Conservation (phyloP, 2,329 filamentous ascomycete species). For the Fusarium papillatum region DNA sequence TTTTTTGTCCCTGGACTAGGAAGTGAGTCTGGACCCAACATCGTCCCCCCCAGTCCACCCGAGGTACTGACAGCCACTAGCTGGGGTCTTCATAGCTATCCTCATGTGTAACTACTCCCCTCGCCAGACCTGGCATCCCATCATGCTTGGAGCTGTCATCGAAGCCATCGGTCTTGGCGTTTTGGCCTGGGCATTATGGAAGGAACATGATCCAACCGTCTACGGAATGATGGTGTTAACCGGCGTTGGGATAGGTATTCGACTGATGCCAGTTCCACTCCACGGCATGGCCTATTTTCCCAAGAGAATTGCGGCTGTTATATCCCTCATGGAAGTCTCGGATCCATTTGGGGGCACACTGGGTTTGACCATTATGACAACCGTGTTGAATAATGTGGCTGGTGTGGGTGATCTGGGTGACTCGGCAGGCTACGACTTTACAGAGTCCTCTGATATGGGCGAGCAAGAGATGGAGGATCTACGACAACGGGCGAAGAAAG, state of each 20-base stretch:
- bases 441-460: not conserved
- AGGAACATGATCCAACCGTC: not conserved
- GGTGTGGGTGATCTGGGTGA: not conserved
- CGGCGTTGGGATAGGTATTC: not conserved
- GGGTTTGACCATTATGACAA: not conserved
- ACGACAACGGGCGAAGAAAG: not conserved
- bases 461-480: not conserved
- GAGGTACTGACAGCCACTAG: not conserved
- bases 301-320: not conserved
- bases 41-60: not conserved
- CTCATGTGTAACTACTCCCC: not conserved
- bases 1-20: not conserved
- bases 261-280: not conserved
- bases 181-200: not conserved
- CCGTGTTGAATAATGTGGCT: not conserved
- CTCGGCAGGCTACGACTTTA: not conserved
- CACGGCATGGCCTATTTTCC: constrained; percentile 1
- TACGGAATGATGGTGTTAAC: not conserved
- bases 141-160: not conserved
- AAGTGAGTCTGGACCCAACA: not conserved
- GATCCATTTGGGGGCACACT: not conserved
- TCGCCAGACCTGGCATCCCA: not conserved
- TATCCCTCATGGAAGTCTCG: not conserved
- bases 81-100: not conserved
- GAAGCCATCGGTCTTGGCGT: not conserved